Evolutionary conservation across 257 asterid species (phyloP).

Genomic region (Petrea volubilis): DNA sequence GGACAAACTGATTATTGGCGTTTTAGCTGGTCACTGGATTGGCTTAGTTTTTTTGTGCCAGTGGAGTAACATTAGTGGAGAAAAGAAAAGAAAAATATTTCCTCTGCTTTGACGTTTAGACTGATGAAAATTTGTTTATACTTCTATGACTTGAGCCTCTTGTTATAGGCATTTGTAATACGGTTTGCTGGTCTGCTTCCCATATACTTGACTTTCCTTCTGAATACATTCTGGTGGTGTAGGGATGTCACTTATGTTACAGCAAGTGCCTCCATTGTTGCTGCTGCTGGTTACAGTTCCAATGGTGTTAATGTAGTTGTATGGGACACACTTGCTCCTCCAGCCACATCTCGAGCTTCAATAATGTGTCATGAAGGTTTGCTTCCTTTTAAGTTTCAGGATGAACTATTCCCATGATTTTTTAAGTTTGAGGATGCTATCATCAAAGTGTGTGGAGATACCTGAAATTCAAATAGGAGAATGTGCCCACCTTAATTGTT

Average conservation of each 20-base stretch:
- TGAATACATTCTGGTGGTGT: conserved; percentile 27
- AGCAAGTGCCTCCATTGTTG: conserved; percentile 91
- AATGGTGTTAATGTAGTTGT: conserved; percentile 87
- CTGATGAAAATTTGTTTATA: conserved; percentile 3
- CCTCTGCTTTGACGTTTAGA: background rate
- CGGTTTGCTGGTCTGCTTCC: conserved; percentile 7
- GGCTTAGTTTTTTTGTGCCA: background rate
- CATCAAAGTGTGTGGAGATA: background rate
- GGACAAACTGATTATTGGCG: background rate
- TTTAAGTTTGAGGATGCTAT: background rate
- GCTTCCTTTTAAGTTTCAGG: conserved; percentile 24
- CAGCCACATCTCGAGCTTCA: conserved; percentile 87
- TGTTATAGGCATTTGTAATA: conserved; percentile 13
- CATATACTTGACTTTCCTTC: conserved; percentile 7
- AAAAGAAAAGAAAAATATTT: background rate
- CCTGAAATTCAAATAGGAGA: background rate
- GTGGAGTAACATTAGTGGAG: no score
- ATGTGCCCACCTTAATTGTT: background rate
- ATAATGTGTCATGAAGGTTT: conserved; percentile 99
- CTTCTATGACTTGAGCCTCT: conserved; percentile 7
- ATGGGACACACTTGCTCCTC: conserved; percentile 99
- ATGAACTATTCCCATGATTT: conserved; percentile 7
- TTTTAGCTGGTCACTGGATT: conserved; percentile 12
- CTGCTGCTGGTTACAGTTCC: conserved; percentile 96
- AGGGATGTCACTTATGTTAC: conserved; percentile 95